Evolutionary conservation across 2,329 filamentous ascomycete genomes (phyloP).

Genomic region (Coniochaeta sp.): DNA sequence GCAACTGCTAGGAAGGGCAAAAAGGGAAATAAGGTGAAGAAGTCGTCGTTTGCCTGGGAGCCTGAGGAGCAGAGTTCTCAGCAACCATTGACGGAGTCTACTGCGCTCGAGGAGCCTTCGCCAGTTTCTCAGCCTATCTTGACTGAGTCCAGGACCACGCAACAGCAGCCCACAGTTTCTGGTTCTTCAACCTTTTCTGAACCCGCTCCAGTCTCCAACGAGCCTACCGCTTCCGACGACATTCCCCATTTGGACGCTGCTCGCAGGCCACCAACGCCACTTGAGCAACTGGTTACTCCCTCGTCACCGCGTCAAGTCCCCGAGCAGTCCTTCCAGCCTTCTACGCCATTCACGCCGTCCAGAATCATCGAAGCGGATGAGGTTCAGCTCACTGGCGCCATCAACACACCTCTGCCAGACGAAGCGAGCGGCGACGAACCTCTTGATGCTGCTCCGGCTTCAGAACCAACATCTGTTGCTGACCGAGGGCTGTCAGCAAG

Average conservation of each 20-base stretch:
- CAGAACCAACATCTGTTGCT: not conserved
- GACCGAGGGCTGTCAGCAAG: not conserved
- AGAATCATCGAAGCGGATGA: not conserved
- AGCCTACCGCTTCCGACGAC: not conserved
- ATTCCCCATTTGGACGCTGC: not conserved
- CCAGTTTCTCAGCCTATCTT: not conserved
- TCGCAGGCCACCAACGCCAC: not conserved
- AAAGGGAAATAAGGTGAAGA: conserved; percentile 19
- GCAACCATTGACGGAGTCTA: not conserved
- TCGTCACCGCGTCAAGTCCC: not conserved
- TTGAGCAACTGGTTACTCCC: not conserved
- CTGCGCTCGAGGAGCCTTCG: not conserved
- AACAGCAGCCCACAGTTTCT: not conserved
- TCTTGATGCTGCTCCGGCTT: not conserved
- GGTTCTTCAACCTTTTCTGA: not conserved
- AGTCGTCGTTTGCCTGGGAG: conserved; percentile 16
- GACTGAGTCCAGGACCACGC: not conserved
- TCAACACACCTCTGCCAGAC: not conserved
- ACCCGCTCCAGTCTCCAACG: not conserved
- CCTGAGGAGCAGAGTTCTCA: conserved; percentile 5
- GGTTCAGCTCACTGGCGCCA: not conserved
- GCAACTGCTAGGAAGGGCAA: conserved; percentile 11
- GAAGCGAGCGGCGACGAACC: not conserved
- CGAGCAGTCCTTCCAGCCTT: not conserved
- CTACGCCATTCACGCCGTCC: not conserved